These are phyloP conservation scores for Fistulifera solaris DNA, from an alignment of 108 stramenopile genomes.

Conservation along the genomic window DNA sequence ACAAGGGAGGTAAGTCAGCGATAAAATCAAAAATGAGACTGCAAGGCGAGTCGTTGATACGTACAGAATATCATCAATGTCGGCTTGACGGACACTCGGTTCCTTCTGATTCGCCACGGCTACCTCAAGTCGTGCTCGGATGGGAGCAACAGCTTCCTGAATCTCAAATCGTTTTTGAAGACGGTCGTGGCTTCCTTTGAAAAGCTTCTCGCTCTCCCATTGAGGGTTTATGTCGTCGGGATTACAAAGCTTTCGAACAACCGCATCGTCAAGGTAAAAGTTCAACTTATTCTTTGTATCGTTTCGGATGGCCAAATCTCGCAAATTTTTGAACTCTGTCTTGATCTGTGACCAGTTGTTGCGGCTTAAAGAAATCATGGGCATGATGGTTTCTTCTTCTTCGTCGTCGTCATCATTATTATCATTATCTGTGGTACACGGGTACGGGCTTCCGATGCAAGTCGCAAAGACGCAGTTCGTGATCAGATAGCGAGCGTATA, in stretches of 20 bases:
- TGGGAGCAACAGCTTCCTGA: slow-evolving; percentile 10
- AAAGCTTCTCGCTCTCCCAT: neutral
- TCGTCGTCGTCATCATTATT: neutral
- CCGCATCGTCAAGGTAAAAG: neutral
- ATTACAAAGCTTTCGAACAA: neutral
- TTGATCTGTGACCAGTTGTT: neutral
- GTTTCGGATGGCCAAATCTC: neutral
- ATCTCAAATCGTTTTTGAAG: neutral
- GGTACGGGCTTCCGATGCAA: neutral
- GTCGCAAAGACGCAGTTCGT: slow-evolving; percentile 4
- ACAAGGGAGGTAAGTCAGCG: no score
- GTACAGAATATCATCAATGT: slow-evolving; percentile 5
- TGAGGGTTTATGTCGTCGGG: neutral
- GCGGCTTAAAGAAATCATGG: neutral
- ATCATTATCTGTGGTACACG: neutral
- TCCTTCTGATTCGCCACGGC: neutral
- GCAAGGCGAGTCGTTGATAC: neutral
- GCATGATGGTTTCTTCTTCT: neutral
- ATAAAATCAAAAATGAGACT: neutral
- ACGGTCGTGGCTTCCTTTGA: neutral
- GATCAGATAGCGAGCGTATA: neutral
- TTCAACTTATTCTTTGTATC: neutral
- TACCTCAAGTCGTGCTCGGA: slow-evolving; percentile 7
- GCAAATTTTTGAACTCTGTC: slow-evolving; percentile 1
- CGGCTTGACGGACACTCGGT: neutral